These are phyloP conservation scores for Eimeria maxima DNA, from an alignment of 169 alveolate species.

Conservation along the genomic window DNA sequence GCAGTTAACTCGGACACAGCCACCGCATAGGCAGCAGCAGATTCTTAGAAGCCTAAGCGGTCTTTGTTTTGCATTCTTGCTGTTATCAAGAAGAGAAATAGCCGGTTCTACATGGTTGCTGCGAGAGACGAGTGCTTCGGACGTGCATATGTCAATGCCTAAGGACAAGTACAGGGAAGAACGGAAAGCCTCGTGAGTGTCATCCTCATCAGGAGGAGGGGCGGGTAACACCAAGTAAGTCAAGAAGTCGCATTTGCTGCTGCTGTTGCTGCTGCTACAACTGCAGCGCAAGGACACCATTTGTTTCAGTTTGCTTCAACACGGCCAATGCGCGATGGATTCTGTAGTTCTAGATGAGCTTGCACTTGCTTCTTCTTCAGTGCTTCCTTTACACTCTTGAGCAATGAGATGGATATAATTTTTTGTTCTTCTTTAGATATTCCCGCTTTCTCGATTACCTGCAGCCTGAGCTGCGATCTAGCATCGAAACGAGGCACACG, in stretches of 20 bases:
- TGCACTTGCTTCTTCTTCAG: not conserved
- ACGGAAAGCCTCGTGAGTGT: conserved; percentile 12
- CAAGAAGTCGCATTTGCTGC: not conserved
- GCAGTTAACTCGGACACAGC: conserved; percentile 12
- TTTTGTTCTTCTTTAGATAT: not conserved
- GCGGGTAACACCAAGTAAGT: conserved; percentile 30
- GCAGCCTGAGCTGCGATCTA: not conserved
- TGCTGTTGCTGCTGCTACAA: conserved; percentile 30
- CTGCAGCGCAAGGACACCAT: conserved; percentile 23
- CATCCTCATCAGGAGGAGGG: conserved; percentile 21
- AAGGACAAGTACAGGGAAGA: not conserved
- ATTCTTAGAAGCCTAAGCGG: conserved; percentile 1
- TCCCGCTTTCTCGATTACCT: not conserved
- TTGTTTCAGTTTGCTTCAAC: not conserved
- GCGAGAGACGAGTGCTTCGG: not conserved
- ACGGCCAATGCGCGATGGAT: not conserved
- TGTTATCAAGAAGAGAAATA: not conserved
- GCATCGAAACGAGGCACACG: not conserved
- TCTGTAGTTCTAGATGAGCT: not conserved
- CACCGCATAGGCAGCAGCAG: conserved; percentile 48
- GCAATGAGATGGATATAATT: not conserved
- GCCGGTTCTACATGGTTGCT: not conserved
- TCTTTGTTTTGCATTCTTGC: not conserved
- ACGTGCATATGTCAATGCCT: not conserved
- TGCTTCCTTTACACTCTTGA: not conserved